Evolutionary conservation across 176 grass and related monocot genomes (phyloP), one percentile per base, ranked within the genome.

Genomic region (Raddia distichophylla): DNA sequence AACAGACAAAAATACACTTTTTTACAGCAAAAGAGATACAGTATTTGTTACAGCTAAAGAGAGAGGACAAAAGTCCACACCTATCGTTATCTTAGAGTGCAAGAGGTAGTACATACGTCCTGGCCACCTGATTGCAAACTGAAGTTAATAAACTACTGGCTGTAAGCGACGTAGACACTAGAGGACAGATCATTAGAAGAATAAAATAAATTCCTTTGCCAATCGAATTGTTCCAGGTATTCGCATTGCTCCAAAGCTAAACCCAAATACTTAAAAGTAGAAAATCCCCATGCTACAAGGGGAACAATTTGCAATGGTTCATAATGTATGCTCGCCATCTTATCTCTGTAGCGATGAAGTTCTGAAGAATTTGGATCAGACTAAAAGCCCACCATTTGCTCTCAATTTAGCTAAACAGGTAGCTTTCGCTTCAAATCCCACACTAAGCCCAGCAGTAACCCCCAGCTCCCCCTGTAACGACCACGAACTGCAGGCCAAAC

Each of bases 131-230:
- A 62, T 15, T 72, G 50, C 59, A 40, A 66, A 64, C 27, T 67
- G 14, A 57, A 69, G 50, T n/a, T 10, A 67, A 77, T 64, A 82
- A 1, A 3, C 4, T 6, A 48, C 37, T 73, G 9, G 0, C 50
- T 59, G 22, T 12, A 71, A 72, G 32, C 32, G 14, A 57, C 42
- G 22, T 76, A 66, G 59, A 58, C 17, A 58, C 45, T 40, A 85
- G 27, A 76, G 56, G 71, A 72, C 58, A 65, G 77, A 77, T 85
- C 58, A 12, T 16, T 43, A 3, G 66, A 51, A n/a, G 33, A 59
- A 57, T 57, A 57, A 44, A 77, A 85, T 40, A 40, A 5, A 61
- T 60, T 27, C 17, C 18, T 44, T 17, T 75, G 15, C 70, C 70
- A 73, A 37, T 16, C 27, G 4, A 73, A 55, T 54, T 54, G 49